Conservation (phyloP, 345 rosid genomes). For the Heritiera fomes region DNA sequence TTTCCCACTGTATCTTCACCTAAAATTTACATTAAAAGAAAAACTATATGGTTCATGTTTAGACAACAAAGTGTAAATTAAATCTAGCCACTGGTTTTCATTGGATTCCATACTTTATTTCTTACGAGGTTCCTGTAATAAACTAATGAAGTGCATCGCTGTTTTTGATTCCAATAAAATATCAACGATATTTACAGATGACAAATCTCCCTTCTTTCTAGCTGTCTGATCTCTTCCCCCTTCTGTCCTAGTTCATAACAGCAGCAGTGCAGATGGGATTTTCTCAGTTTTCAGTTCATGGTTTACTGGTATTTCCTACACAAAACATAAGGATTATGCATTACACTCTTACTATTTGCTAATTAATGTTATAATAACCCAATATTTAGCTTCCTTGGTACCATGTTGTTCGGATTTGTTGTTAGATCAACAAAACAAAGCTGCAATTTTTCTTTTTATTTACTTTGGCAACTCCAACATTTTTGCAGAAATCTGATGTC, state of each 20-base stretch:
- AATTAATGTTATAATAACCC: not conserved
- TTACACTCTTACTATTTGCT: not conserved
- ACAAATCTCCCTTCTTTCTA: not conserved
- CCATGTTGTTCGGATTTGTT: not conserved
- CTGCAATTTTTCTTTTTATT: not conserved
- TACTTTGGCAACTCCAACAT: not conserved
- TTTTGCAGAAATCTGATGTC: constrained; percentile 7
- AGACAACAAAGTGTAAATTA: not conserved
- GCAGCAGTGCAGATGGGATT: not conserved
- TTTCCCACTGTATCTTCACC: not conserved
- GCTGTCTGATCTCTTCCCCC: not conserved
- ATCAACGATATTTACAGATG: not conserved
- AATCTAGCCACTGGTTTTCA: not conserved
- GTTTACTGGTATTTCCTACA: not conserved
- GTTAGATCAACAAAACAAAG: not conserved
- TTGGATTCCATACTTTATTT: not conserved
- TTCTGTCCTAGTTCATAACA: too few relatives aligned
- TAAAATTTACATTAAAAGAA: not conserved
- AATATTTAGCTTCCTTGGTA: too few relatives aligned
- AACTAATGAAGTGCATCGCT: not conserved
- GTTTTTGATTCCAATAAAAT: not conserved
- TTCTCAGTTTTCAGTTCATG: not conserved
- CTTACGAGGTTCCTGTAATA: too few relatives aligned
- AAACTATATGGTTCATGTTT: not conserved
- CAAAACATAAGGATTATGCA: not conserved